phyloP scores from a whole-genome alignment of 2,329 filamentous ascomycete genomes.

The Hymenoscyphus linearis region DNA sequence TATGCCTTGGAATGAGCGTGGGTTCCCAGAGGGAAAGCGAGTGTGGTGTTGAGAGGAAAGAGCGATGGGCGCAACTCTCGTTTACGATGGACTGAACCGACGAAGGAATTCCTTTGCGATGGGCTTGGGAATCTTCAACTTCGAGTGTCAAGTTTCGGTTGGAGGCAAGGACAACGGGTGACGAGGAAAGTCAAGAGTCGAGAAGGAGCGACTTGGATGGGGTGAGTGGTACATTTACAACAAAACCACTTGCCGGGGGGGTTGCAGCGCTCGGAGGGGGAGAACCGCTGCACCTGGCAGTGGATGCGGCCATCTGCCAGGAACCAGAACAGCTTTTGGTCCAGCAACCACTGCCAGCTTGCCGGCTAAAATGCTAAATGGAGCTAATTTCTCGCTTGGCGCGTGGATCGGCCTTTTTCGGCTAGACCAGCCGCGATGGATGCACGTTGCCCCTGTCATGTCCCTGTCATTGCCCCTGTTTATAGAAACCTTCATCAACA shows the following conservation, averaged over 20 bases:
- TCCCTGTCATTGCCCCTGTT: not conserved
- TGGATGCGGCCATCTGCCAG: not conserved
- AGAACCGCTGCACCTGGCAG: too few relatives aligned
- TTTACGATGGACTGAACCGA: not conserved
- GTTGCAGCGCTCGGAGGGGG: not conserved
- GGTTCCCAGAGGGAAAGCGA: conserved; percentile 31
- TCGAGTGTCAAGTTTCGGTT: not conserved
- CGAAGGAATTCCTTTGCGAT: not conserved
- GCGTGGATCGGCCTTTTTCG: not conserved
- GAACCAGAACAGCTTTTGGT: not conserved
- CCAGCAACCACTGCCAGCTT: too few relatives aligned
- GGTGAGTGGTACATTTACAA: not conserved
- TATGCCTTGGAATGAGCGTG: conserved; percentile 32
- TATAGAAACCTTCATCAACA: not conserved
- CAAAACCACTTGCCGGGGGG: not conserved
- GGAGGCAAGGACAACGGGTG: conserved; percentile 5
- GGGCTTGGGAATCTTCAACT: not conserved
- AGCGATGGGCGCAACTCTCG: conserved; percentile 2
- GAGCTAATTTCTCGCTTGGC: not conserved
- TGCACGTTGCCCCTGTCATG: not conserved
- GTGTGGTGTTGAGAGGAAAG: conserved; percentile 7
- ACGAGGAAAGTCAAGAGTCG: conserved; percentile 1
- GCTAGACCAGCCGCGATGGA: not conserved
- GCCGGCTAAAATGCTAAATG: not conserved
- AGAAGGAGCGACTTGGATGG: not conserved